A percentile compares a stretch with the other conserved stretches of the same genome.
phyloP scores from a whole-genome alignment of 176 grass and related monocot species.

The Saccharum officinarum region DNA sequence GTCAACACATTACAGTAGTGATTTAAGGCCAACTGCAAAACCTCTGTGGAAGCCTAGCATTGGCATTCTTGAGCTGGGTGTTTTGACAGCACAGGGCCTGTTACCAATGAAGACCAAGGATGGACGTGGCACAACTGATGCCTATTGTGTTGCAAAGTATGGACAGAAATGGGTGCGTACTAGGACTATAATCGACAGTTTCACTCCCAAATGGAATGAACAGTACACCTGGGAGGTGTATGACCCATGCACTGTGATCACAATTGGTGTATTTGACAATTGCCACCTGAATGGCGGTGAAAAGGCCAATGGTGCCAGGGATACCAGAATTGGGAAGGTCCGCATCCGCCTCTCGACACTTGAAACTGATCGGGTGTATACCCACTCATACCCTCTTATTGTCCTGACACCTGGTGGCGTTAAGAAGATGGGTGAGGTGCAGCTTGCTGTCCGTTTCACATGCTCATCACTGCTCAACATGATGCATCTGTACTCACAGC shows the following conservation, averaged over 20 bases:
- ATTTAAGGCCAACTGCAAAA: slow-evolving; percentile 73
- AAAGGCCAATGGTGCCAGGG: slow-evolving; percentile 58
- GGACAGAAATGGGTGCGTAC: slow-evolving; percentile 76
- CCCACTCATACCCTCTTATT: slow-evolving; percentile 71
- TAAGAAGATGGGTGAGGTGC: slow-evolving; percentile 75
- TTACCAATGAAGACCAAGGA: slow-evolving; percentile 76
- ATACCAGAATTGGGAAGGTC: slow-evolving; percentile 71
- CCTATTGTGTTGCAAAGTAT: slow-evolving; percentile 75
- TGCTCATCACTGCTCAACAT: slow-evolving; percentile 68
- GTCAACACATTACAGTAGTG: slow-evolving; percentile 75
- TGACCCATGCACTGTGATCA: slow-evolving; percentile 71
- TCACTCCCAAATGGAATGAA: slow-evolving; percentile 72
- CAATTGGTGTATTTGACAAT: slow-evolving; percentile 74
- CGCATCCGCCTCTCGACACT: slow-evolving; percentile 69
- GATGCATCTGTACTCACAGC: slow-evolving; percentile 63
- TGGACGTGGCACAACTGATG: slow-evolving; percentile 72
- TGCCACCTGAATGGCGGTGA: slow-evolving; percentile 67
- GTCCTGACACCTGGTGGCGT: slow-evolving; percentile 58
- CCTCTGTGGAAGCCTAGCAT: slow-evolving; percentile 71
- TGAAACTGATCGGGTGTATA: slow-evolving; percentile 69
- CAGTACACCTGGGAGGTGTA: slow-evolving; percentile 77
- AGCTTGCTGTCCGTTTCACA: slow-evolving; percentile 69
- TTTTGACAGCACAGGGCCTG: slow-evolving; percentile 61
- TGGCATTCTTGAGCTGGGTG: slow-evolving; percentile 62
- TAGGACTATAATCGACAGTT: slow-evolving; percentile 71